These are phyloP conservation scores for Arxiozyma heterogenica DNA, from an alignment of 1,139 yeast species.

Conservation along the genomic window DNA sequence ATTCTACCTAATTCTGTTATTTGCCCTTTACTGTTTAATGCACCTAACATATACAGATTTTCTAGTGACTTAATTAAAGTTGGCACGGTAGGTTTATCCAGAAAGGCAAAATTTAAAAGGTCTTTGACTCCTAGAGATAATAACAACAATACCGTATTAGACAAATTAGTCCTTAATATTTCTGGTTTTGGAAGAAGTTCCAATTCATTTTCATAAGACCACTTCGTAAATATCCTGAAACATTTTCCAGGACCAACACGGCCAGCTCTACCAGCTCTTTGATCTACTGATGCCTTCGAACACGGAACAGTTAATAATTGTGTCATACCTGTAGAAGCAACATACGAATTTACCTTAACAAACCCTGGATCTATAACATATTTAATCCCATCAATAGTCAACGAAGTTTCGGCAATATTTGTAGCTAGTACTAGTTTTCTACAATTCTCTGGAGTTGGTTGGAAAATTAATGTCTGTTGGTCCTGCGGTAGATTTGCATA, in stretches of 20 bases:
- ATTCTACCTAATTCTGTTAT: slow-evolving; percentile 71
- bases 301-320: slow-evolving; percentile 77
- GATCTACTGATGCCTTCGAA: slow-evolving; percentile 92
- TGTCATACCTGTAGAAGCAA: slow-evolving; percentile 82
- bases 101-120: slow-evolving; percentile 70
- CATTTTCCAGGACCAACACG: slow-evolving; percentile 96
- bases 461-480: slow-evolving; percentile 68
- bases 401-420: slow-evolving; percentile 92
- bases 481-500: slow-evolving; percentile 87
- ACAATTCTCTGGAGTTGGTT: slow-evolving; percentile 68
- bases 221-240: slow-evolving; percentile 76
- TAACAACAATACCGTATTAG: slow-evolving; percentile 63
- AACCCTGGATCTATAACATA: slow-evolving; percentile 90
- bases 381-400: slow-evolving; percentile 84
- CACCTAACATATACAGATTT: slow-evolving; percentile 75
- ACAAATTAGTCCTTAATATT: slow-evolving; percentile 70
- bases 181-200: slow-evolving; percentile 82
- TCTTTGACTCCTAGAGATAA: slow-evolving; percentile 78
- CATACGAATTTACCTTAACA: slow-evolving; percentile 79
- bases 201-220: slow-evolving; percentile 73
- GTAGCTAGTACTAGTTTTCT: slow-evolving; percentile 93
- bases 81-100: slow-evolving; percentile 76
- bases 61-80: slow-evolving; percentile 71
- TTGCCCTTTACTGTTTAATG: slow-evolving; percentile 69
- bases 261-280: slow-evolving; percentile 96